Evolutionary conservation across 2,329 filamentous ascomycete species (phyloP).

Genomic region (Lasiodiplodia hormozganensis): DNA sequence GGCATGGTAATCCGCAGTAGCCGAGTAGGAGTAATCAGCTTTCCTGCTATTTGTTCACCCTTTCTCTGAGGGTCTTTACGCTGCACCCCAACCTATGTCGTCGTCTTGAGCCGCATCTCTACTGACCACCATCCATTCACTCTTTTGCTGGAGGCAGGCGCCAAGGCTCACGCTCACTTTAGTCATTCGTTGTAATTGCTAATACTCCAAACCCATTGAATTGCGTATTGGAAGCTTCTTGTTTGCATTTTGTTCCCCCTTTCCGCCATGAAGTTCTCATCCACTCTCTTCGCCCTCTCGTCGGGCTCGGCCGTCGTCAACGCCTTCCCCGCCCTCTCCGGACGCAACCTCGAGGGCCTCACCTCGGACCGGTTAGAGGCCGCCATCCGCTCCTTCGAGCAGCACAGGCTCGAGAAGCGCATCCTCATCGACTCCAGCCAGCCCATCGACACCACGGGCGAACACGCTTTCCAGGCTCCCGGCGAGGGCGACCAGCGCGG

Average conservation of each 20-base stretch:
- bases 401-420: conserved; percentile 32
- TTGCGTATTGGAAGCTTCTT: neutral
- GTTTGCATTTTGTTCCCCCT: conserved; percentile 2
- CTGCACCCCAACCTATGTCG: neutral
- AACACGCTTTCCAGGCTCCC: conserved; percentile 29
- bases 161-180: conserved; percentile 16
- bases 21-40: conserved; percentile 19
- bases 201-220: conserved; percentile 10
- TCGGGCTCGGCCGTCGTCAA: conserved; percentile 22
- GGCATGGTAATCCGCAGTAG: neutral
- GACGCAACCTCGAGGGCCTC: conserved; percentile 27
- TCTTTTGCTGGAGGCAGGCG: conserved; percentile 23
- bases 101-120: conserved; percentile 22
- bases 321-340: conserved; percentile 33
- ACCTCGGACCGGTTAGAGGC: conserved; percentile 31
- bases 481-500: conserved; percentile 32
- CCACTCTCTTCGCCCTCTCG: conserved; percentile 31
- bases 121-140: conserved; percentile 26
- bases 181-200: conserved; percentile 26
- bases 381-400: conserved; percentile 32
- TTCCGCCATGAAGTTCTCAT: conserved; percentile 33
- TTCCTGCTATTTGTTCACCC: conserved; percentile 23
- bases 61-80: neutral
- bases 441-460: conserved; percentile 26
- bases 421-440: conserved; percentile 17